Evolutionary conservation across 23 red algal species (phyloP).

Genomic region (Chondrus crispus): DNA sequence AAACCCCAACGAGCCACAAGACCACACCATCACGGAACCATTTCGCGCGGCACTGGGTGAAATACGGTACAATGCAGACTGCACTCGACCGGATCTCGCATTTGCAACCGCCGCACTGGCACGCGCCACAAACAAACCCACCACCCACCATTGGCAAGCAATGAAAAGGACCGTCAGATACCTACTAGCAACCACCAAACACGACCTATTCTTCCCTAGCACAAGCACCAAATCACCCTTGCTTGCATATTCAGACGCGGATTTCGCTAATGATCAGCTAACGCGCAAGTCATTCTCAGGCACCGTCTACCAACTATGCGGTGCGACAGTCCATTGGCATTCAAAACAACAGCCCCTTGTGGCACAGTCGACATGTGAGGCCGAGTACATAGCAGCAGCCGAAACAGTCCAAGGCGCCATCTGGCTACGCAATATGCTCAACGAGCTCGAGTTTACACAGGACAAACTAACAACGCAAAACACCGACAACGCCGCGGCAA

Average conservation of each 20-base stretch:
- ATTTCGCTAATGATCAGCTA: background rate
- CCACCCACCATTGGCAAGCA: background rate
- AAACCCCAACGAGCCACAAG: background rate
- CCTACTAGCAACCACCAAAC: background rate
- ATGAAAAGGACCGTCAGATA: background rate
- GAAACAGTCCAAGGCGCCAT: background rate
- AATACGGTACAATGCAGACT: background rate
- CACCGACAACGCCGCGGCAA: too few species aligned
- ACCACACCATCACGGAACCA: background rate
- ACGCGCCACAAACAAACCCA: background rate
- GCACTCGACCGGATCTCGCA: conserved; percentile 4
- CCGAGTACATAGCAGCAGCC: background rate
- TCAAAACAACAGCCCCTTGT: background rate
- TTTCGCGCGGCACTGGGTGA: conserved; percentile 18
- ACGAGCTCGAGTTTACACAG: too few species aligned
- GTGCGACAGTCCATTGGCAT: background rate
- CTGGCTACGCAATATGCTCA: background rate
- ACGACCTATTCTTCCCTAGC: background rate
- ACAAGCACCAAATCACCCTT: background rate
- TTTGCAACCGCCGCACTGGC: background rate
- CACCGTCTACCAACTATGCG: background rate
- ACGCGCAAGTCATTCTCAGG: background rate
- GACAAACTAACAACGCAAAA: too few species aligned
- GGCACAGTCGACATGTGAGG: background rate
- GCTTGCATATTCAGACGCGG: background rate